Conservation (phyloP, 495 filamentous ascomycete genomes). For the Aspergillus campestris region DNA sequence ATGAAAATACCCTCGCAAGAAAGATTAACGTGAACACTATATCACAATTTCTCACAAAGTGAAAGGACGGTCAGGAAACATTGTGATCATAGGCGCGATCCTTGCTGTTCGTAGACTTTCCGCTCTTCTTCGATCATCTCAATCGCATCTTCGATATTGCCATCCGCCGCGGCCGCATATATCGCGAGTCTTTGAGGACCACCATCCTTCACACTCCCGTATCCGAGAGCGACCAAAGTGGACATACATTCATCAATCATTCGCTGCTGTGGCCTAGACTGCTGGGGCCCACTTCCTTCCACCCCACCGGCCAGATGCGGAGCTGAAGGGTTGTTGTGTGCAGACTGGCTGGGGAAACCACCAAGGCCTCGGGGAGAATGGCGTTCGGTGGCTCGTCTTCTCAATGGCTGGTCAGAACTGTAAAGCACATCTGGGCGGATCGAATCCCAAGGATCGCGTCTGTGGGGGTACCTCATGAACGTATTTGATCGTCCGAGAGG, state of each 20-base stretch:
- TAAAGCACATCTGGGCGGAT: background rate
- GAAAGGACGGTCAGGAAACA: no score
- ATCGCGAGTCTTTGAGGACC: constrained; percentile 38
- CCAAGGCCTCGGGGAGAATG: constrained; percentile 10
- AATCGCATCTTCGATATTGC: constrained; percentile 40
- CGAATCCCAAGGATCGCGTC: constrained; percentile 16
- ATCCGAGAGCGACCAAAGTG: constrained; percentile 40
- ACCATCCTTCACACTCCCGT: constrained; percentile 34
- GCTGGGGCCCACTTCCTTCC: background rate
- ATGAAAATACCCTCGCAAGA: background rate
- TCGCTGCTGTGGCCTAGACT: constrained; percentile 2
- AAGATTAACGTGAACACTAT: constrained; percentile 4
- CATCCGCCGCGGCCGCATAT: constrained; percentile 44
- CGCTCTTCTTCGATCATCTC: constrained; percentile 52
- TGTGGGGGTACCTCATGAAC: constrained; percentile 5
- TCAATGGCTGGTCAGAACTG: constrained; percentile 7
- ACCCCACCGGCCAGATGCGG: background rate
- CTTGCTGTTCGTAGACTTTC: constrained; percentile 34
- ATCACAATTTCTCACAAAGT: background rate
- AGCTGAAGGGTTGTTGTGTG: constrained; percentile 4
- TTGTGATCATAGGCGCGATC: background rate
- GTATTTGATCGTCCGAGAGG: constrained; percentile 21
- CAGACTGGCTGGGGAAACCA: background rate
- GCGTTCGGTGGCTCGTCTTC: constrained; percentile 24
- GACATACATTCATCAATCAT: constrained; percentile 39